Evolutionary conservation across 176 grass and related monocot genomes (phyloP), one percentile per base, ranked within the genome.

Genomic region (Eleusine coracana): DNA sequence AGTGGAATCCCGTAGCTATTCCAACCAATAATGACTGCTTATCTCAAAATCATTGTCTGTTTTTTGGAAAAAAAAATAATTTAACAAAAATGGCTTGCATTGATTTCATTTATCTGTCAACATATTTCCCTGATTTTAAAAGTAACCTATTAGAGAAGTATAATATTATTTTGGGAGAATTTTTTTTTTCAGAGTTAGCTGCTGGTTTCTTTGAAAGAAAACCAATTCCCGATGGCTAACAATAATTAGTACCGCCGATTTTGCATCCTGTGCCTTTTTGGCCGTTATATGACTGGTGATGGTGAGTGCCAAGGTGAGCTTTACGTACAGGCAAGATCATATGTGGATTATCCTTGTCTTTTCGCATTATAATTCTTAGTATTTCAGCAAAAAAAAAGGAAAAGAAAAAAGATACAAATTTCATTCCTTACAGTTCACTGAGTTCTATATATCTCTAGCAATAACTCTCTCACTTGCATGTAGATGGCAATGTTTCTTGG

Each of bases 1-100:
- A 72, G 66, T 86, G 83, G 88, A 86, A 82, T 60, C 46, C 56
- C 61, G 6, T 86, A 86, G 56, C 48, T 73, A 58, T 77, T 82
- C 78, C 21, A 82, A 82, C 38, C 48, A 72, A 58, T 48, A 46
- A 66, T 86, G 48, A 31, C 58, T 20, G 16, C 46, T 62, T 85
- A 25, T 69, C 62, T 72, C 66, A 40, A 84, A 54, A 82, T 71
- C 6, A 21, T 23, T 5, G 38, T 39, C 73, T 7, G 7, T 34
- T 51, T 76, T 84, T 25, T 3, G 28, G 15, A 56, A 34, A 44
- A 42, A 40, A 31, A 17, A 18, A 3, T 58, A 18, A 3, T 58
- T 42, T 45, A 39, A 29, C 44, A 31, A 28, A 18, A 54, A 36
- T 36, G 10, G 3, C 48, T 37, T 13, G 0, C 3, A 27, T 12